Evolutionary conservation across 441 rosid genomes (phyloP), one percentile per base, ranked within the genome.

Genomic region (Melastoma candidum): DNA sequence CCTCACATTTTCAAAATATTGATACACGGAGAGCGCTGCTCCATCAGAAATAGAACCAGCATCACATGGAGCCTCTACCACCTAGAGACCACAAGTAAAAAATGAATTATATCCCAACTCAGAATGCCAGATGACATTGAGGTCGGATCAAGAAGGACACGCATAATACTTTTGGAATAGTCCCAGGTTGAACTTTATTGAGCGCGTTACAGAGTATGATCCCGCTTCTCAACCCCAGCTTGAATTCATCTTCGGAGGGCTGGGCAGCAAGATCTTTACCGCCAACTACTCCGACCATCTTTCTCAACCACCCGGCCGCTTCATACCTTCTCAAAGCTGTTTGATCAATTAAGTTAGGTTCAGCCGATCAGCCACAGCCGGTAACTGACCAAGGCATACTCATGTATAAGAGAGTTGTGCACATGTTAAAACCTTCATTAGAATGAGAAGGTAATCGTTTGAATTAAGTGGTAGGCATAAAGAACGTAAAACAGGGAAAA

Each of bases 221-320:
- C 10, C 97, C 97, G 65, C 95, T 88, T 51, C 97, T 77, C 70
- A 88, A 69, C 17, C 97, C 97, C 70, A 85, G 81, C 76, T 87
- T 77, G 54, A 85, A 76, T 59, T 81, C 97, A 63, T 88, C 90
- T 50, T 88, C 97, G 0, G 93, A 85, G 26, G 97, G 95, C 68
- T 85, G 89, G 0, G 84, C 87, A 11, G 97, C 95, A 71, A 88
- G 72, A 74, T 88, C 97, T 44, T 69, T 88, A 41, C 87, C 93
- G 36, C 76, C 83, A 4, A 85, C 89, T 36, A 85, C 97, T 52
- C 95, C 97, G 0, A 80, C 81, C 81, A 74, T 76, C 70, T 80
- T 81, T 55, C 95, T 81, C 63, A 88, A 74, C 97, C 97, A 88
- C 49, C 77, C 93, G 1, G 95, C 87, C 1, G 93, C 97, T 56